Conservation (phyloP, 768 basidiomycete species). For the Phylloporus rhodoxanthus region DNA sequence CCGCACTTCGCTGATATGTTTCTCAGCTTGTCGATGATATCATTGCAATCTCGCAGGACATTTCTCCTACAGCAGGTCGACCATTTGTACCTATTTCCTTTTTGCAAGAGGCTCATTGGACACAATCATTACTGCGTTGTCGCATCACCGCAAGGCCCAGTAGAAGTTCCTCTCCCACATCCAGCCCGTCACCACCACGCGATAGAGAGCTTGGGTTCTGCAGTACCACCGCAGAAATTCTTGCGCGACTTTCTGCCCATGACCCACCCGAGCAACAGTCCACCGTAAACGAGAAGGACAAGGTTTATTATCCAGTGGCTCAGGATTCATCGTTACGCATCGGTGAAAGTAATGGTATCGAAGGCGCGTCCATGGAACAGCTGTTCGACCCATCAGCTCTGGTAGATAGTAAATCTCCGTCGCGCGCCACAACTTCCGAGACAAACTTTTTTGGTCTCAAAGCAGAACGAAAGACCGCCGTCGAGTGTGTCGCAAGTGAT, state of each 20-base stretch:
- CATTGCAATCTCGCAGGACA: conserved; percentile 64
- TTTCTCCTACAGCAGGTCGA: conserved; percentile 62
- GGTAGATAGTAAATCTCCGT: conserved; percentile 20
- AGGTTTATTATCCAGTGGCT: conserved; percentile 59
- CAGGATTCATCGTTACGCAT: conserved; percentile 66
- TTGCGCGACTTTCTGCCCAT: conserved; percentile 26
- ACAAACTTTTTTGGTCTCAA: conserved; percentile 61
- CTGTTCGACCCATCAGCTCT: conserved; percentile 44
- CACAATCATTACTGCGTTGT: conserved; percentile 59
- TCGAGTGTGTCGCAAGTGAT: conserved; percentile 39
- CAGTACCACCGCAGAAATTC: conserved; percentile 49
- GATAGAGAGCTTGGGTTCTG: conserved; percentile 67
- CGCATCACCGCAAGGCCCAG: conserved; percentile 42
- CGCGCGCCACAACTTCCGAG: conserved; percentile 36
- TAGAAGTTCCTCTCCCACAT: conserved; percentile 25
- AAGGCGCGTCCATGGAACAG: conserved; percentile 62
- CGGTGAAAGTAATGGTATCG: conserved; percentile 57
- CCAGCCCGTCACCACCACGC: conserved; percentile 33
- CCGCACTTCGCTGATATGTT: not conserved
- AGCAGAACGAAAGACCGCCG: conserved; percentile 38
- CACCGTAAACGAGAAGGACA: conserved; percentile 22
- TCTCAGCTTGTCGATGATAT: conserved; percentile 76
- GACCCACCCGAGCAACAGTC: conserved; percentile 14
- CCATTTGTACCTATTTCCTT: conserved; percentile 63
- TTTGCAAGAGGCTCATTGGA: conserved; percentile 79